phyloP scores from a whole-genome alignment of 306 rosid species.

The Casuarina cunninghamiana region DNA sequence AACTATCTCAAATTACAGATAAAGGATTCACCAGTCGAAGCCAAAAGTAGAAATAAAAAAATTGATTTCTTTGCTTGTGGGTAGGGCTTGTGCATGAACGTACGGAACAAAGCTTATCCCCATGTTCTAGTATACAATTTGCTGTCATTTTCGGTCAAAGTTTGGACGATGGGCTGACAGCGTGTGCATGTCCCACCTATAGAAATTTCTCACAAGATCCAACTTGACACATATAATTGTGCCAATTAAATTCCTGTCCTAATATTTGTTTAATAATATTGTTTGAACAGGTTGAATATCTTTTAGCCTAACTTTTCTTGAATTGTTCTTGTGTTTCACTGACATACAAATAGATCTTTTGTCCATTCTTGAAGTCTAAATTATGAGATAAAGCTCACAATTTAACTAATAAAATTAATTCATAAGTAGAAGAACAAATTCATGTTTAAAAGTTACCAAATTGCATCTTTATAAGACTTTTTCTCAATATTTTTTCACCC shows the following conservation, averaged over 20 bases:
- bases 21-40: background rate
- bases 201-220: background rate
- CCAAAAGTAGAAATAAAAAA: background rate
- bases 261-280: background rate
- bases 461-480: too few species aligned
- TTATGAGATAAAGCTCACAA: background rate
- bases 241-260: conserved; percentile 5
- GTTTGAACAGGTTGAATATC: too few species aligned
- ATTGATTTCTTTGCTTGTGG: background rate
- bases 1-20: background rate
- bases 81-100: background rate
- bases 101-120: background rate
- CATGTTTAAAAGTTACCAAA: too few species aligned
- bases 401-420: too few species aligned
- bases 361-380: background rate
- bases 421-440: too few species aligned
- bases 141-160: conserved; percentile 24
- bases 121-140: background rate
- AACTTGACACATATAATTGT: conserved; percentile 13
- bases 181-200: conserved; percentile 20
- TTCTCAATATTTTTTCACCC: too few species aligned
- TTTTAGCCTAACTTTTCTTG: background rate
- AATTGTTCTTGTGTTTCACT: background rate
- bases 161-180: conserved; percentile 25
- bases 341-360: background rate